These are phyloP conservation scores for Rhodotorula sp. DNA, from an alignment of 1,284 basidiomycete species.

Conservation along the genomic window DNA sequence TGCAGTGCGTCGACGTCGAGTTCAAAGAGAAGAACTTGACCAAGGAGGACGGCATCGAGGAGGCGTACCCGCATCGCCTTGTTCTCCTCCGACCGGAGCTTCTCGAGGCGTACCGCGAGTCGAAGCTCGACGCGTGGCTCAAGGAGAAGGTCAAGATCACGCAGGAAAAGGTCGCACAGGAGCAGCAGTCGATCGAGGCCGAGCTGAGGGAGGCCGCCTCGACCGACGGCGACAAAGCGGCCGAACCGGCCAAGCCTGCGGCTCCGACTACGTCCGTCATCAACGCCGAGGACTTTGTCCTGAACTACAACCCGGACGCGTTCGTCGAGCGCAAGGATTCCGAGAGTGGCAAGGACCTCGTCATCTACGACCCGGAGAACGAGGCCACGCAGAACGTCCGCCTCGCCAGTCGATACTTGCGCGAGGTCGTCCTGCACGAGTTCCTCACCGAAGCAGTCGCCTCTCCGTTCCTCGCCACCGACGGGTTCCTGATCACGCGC, in stretches of 20 bases:
- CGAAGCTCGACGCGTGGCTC: constrained; percentile 57
- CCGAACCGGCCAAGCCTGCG: constrained; percentile 22
- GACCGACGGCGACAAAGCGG: constrained; percentile 45
- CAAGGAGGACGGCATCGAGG: constrained; percentile 43
- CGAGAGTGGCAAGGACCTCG: constrained; percentile 7
- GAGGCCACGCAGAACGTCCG: constrained; percentile 57
- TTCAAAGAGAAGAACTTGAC: constrained; percentile 55
- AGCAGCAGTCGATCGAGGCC: constrained; percentile 43
- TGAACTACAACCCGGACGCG: constrained; percentile 60
- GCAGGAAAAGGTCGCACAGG: constrained; percentile 49
- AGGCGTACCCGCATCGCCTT: constrained; percentile 56
- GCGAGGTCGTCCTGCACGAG: constrained; percentile 53
- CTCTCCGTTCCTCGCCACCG: constrained; percentile 52
- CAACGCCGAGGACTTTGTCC: constrained; percentile 52
- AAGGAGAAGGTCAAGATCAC: constrained; percentile 51
- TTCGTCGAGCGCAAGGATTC: constrained; percentile 54
- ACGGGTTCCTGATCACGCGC: constrained; percentile 55
- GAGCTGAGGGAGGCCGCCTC: constrained; percentile 46
- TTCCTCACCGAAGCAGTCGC: constrained; percentile 56
- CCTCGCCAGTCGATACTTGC: constrained; percentile 55
- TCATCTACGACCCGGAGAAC: constrained; percentile 54
- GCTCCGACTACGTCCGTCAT: constrained; percentile 34
- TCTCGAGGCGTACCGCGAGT: constrained; percentile 57
- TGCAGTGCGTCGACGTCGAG: constrained; percentile 58
- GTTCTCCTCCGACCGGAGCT: constrained; percentile 60